phyloP scores from a whole-genome alignment of 257 asterid genomes.

The Lithospermum erythrorhizon region DNA sequence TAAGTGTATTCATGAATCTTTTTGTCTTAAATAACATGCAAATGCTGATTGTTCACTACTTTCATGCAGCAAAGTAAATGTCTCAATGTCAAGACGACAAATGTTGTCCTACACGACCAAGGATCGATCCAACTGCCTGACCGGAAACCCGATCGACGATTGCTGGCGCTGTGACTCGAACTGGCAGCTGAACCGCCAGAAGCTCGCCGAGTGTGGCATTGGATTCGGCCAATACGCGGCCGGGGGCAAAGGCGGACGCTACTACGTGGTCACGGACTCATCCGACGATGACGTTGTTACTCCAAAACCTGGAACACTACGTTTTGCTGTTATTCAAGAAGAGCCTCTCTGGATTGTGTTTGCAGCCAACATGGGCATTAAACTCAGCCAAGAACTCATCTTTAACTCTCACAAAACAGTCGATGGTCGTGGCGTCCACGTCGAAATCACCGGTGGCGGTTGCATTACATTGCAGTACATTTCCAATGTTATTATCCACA shows the following conservation, averaged over 20 bases:
- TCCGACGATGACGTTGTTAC: slow-evolving; percentile 54
- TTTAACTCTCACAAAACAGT: slow-evolving; percentile 63
- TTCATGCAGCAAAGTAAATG: slow-evolving; percentile 42
- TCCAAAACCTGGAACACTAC: slow-evolving; percentile 56
- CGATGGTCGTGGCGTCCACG: slow-evolving; percentile 55
- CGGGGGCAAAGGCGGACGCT: slow-evolving; percentile 69
- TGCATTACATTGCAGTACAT: slow-evolving; percentile 55
- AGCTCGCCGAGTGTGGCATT: slow-evolving; percentile 53
- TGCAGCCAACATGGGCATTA: slow-evolving; percentile 50
- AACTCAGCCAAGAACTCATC: slow-evolving; percentile 51
- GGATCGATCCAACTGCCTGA: slow-evolving; percentile 35
- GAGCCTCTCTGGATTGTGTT: slow-evolving; percentile 76
- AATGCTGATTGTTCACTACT: not conserved
- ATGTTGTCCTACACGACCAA: slow-evolving; percentile 30
- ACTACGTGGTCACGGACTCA: slow-evolving; percentile 57
- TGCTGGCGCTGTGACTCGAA: slow-evolving; percentile 75
- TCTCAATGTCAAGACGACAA: slow-evolving; percentile 44
- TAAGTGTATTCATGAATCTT: not conserved
- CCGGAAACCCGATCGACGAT: slow-evolving; percentile 69
- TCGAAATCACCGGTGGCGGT: slow-evolving; percentile 60
- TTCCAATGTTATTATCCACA: slow-evolving; percentile 54
- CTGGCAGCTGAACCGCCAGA: slow-evolving; percentile 61
- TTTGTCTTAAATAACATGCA: not conserved
- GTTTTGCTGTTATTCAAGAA: slow-evolving; percentile 51
- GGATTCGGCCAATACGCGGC: slow-evolving; percentile 70